Evolutionary conservation across 2,329 filamentous ascomycete genomes (phyloP), one percentile per base, ranked within the genome.

Genomic region (Coleophoma eucalyptorum): DNA sequence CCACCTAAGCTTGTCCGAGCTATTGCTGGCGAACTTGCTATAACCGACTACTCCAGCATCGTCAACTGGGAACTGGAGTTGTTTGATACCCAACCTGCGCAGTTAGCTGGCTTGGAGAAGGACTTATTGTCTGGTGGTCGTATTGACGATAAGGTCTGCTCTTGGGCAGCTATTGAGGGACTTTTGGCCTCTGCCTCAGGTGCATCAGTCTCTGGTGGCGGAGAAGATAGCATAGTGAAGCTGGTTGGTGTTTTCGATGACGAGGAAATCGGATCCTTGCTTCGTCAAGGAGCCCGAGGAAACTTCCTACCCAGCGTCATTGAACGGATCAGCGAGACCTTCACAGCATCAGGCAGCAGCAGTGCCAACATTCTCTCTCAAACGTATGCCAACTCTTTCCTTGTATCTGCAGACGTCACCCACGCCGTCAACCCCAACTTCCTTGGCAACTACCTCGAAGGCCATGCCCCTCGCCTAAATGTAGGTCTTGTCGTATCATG

Each of bases 371-470:
- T 94, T 6, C 67, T 96, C 50, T 85, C 86, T 46, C 87, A 90
- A 64, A 96, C 91, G 0, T 93, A 92, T 60, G 92, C 93, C 43
- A 90, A 90, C 68, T 95, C 89, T 16, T 97, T 97, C 80, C 79
- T 97, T 55, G 80, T 97, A 51, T 95, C 89, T 1, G 90, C 90
- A 20, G 94, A 99, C 66, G 94, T 99, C 50, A 94, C 86, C 5
- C 94, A 97, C 70, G 90, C 93, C 38, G 88, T 92, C 8, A 93
- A 97, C 73, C 94, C 94, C 52, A 97, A 97, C 74, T 99, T 97
- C 75, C 73, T 90, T 0, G 78, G 78, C 57, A 83, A 81, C 26
- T 97, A 97, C 72, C 84, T 97, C 16, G 80, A 89, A 50, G 86
- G 89, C 61, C 94, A 99, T 71, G 78, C 89, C 2, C 93, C 94